Conservation (phyloP, 345 rosid genomes). For the Citrus maxima region DNA sequence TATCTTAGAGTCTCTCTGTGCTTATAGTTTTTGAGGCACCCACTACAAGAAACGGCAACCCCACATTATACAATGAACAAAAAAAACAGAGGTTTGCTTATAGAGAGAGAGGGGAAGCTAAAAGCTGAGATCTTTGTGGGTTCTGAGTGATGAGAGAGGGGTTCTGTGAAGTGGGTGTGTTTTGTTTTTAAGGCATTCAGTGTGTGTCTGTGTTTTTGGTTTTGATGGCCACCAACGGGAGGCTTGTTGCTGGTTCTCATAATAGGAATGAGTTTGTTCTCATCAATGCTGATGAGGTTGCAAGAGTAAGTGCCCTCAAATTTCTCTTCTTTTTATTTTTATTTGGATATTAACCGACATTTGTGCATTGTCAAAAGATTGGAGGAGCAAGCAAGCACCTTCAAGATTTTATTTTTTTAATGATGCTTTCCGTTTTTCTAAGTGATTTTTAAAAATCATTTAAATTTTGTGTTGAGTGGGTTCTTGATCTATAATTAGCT, state of each 20-base stretch:
- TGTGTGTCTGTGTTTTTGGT: neutral
- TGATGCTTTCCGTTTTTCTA: neutral
- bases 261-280: constrained; percentile 84
- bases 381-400: neutral
- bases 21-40: constrained; percentile 10
- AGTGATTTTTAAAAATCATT: neutral
- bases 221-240: constrained; percentile 64
- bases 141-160: constrained; percentile 21
- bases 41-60: constrained; percentile 7
- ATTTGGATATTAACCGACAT: neutral
- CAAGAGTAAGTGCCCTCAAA: constrained; percentile 46
- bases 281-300: constrained; percentile 74
- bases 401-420: neutral
- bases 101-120: neutral
- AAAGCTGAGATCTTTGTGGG: constrained; percentile 15
- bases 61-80: neutral
- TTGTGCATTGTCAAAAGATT: neutral
- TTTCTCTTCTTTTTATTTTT: neutral
- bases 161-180: constrained; percentile 14
- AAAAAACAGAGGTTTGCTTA: neutral
- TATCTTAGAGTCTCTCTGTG: neutral
- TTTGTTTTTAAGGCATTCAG: constrained; percentile 11
- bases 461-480: neutral
- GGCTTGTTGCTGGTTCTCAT: constrained; percentile 93
- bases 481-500: neutral